These are phyloP conservation scores for Rosa hybrid DNA, from an alignment of 331 rosid species.

Conservation along the genomic window DNA sequence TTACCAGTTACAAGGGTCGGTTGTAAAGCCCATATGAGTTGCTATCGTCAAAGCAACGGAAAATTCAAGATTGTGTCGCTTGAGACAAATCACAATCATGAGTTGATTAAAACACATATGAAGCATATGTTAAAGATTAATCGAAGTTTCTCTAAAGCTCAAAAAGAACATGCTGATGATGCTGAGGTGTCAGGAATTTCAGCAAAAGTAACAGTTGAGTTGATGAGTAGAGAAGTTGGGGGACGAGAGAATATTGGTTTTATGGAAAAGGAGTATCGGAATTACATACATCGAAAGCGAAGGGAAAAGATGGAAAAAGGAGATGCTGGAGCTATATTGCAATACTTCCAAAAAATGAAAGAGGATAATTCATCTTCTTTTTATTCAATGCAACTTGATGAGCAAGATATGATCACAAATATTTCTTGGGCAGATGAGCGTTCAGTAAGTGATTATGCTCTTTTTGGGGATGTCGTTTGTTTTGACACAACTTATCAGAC, in stretches of 20 bases:
- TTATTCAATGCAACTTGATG: not conserved
- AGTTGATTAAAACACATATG: not conserved
- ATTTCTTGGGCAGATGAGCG: too few relatives aligned
- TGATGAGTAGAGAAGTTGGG: not conserved
- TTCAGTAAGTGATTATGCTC: too few relatives aligned
- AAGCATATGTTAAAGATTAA: conserved; percentile 3
- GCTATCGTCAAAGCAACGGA: too few relatives aligned
- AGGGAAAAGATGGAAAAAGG: conserved; percentile 8
- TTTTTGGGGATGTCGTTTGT: too few relatives aligned
- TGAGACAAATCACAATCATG: not conserved
- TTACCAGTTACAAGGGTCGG: too few relatives aligned
- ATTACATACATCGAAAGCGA: not conserved
- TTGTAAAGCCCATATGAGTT: too few relatives aligned
- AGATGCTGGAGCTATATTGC: not conserved
- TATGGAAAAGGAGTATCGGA: not conserved
- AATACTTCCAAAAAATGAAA: not conserved
- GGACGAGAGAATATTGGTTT: conserved; percentile 9
- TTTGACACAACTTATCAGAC: too few relatives aligned
- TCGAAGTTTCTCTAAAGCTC: not conserved
- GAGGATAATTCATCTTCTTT: not conserved
- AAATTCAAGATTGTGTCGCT: too few relatives aligned
- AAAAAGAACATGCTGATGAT: not conserved
- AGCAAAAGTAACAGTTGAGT: not conserved
- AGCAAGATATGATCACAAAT: too few relatives aligned
- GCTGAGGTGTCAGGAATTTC: not conserved